Evolutionary conservation across 2,329 filamentous ascomycete species (phyloP), one percentile per base, ranked within the genome.

Genomic region (Aciculosporium take): DNA sequence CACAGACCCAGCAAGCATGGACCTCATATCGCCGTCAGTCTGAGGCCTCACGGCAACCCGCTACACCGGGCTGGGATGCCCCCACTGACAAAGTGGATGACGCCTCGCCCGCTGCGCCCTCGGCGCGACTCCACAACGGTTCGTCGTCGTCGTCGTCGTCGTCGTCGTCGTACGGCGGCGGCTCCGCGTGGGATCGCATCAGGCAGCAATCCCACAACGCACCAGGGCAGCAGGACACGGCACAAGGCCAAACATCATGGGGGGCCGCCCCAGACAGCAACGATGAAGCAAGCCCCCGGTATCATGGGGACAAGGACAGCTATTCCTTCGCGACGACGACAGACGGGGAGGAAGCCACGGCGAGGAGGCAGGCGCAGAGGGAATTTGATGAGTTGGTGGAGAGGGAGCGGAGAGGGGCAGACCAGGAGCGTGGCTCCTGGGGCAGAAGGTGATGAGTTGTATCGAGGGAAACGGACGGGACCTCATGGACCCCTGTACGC

Each of bases 321-420:
- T 67, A 59, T 45, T 48, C 57, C 0, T 68, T 59, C 43, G 56
- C 58, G 3, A 46, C 48, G 3, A 45, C 53, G 2, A 44, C 52
- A 2, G 64, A 66, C 7, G 59, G 61, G 41, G 62, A 66, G 18
- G 60, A 51, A 43, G 47, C 50, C 3, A 50, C 56, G 13, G 60
- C 59, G 33, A 69, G 63, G 50, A 59, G 60, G 7, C 60, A 67
- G 46, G 68, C 69, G 5, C 69, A 73, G 44, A 62, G 57, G 44
- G 67, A 73, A 24, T 73, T 72, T 47, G 69, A 73, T 44, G 57
- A 56, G 17, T 56, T 72, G 43, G 42, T 72, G 3, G 68, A 72
- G 32, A 55, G 58, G 12, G 69, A 72, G 44, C 56, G 64, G 18
- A 52, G 45, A 13, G 57, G 56, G 18, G 44, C 41, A 4, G 56